phyloP scores from a whole-genome alignment of 2,329 filamentous ascomycete genomes.

The Nigrospora oryzae region DNA sequence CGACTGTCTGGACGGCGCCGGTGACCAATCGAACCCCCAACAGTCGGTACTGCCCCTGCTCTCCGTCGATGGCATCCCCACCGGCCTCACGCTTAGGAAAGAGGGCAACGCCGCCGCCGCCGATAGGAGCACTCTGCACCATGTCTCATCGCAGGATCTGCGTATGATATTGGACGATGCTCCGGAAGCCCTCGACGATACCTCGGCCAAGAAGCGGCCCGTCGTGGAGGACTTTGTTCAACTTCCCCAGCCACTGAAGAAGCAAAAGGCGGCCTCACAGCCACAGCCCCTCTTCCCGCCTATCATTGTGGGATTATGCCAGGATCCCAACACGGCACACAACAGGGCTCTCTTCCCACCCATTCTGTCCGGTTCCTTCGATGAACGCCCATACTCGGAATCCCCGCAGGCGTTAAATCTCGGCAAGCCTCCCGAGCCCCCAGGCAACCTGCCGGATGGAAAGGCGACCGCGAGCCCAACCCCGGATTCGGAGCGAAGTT shows the following conservation, averaged over 20 bases:
- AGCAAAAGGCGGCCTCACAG: slow-evolving; percentile 47
- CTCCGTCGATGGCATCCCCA: slow-evolving; percentile 6
- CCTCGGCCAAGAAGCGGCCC: slow-evolving; percentile 46
- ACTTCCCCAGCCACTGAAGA: slow-evolving; percentile 56
- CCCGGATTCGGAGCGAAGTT: slow-evolving; percentile 17
- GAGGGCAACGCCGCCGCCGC: slow-evolving; percentile 6
- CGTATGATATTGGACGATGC: slow-evolving; percentile 37
- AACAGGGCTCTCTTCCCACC: slow-evolving; percentile 48
- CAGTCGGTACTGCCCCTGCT: slow-evolving; percentile 19
- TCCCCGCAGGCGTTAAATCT: slow-evolving; percentile 32
- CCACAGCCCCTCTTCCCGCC: slow-evolving; percentile 47
- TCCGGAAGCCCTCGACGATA: slow-evolving; percentile 33
- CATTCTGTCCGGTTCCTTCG: slow-evolving; percentile 49
- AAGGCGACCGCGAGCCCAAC: slow-evolving; percentile 15
- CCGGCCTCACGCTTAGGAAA: slow-evolving; percentile 11
- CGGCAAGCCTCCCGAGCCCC: slow-evolving; percentile 17
- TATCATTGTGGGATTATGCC: slow-evolving; percentile 56
- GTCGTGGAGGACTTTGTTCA: slow-evolving; percentile 56
- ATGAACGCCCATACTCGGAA: slow-evolving; percentile 32
- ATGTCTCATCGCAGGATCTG: slow-evolving; percentile 32
- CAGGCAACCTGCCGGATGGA: slow-evolving; percentile 14
- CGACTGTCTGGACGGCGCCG: slow-evolving; percentile 23
- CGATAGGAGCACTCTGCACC: slow-evolving; percentile 15
- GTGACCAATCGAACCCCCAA: slow-evolving; percentile 11
- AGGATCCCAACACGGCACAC: slow-evolving; percentile 44